Base-by-base conservation (phyloP, 352 stramenopile genomes). In the Globisporangium rhizosaccharum region DNA sequence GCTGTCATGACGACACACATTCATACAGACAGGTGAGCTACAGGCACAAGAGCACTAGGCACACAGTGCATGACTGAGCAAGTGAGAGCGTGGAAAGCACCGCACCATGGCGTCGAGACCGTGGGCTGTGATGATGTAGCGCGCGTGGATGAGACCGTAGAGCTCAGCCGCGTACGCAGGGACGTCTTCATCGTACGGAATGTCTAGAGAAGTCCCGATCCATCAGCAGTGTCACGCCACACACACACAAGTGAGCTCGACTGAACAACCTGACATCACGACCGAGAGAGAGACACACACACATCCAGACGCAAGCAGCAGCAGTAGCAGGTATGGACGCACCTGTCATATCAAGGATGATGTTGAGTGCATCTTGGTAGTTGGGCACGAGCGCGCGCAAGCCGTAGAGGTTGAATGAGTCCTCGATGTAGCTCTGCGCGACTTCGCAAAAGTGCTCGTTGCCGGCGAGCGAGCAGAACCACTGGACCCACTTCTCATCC, bases 401-500 rank as follows among this genome's bases (percentile, higher is more conserved):
- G 11, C 89, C 89, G 67, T 97, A 97, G 62, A 97, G 80, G 70
- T 97, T 97, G 75, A 97, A 97, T 63, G 83, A 95, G 79, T 97
- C 89, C 72, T 97, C 88, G 69, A 97, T 96, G 85, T 96, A 97
- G 71, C 84, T 92, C 64, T 87, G 74, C 56, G 90, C 84, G 57
- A 97, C 87, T 63, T 97, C 88, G 68, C 89, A 97, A 63, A 97
- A 96, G 79, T 92, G 76, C 63, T 97, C 88, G 61, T 97, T 96
- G 64, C 88, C 88, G 44, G 87, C 84, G n/a, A 96, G 79, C 61
- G 82, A 92, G 70, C 87, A 97, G 72, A 96, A 97, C 88, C 88
- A 97, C 72, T 96, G 87, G 70, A 96, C 88, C 88, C 88, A 97
- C 72, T 92, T 96, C 70, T 96, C 88, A 61, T 94, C 87, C 63